Conservation (phyloP, 192 early-diverging fungal genomes). For the Coemansia asiatica region DNA sequence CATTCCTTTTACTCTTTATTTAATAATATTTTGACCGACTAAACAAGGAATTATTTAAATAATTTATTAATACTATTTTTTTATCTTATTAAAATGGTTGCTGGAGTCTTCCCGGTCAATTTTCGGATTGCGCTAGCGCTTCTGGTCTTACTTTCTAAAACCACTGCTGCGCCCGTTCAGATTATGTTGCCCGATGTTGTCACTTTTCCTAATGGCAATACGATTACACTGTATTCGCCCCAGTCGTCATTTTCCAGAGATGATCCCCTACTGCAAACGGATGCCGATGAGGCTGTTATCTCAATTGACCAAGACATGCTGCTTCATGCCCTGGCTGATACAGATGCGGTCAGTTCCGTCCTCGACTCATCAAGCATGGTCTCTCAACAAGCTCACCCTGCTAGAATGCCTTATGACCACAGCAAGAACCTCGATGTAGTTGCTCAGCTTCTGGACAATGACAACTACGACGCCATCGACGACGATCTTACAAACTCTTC, state of each 20-base stretch:
- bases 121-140: not conserved
- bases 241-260: not conserved
- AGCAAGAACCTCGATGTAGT: constrained; percentile 13
- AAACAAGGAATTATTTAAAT: too few relatives aligned
- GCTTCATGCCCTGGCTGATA: constrained; percentile 13
- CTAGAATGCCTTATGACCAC: constrained; percentile 8
- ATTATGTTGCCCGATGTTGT: constrained; percentile 38
- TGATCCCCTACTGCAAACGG: not conserved
- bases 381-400: not conserved
- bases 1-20: too few relatives aligned
- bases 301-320: constrained; percentile 38
- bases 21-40: not conserved
- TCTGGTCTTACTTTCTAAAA: not conserved
- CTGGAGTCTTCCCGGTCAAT: not conserved
- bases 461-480: constrained; percentile 4
- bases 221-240: constrained; percentile 29
- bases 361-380: not conserved
- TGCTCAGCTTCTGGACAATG: constrained; percentile 10
- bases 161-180: constrained; percentile 15
- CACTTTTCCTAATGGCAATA: constrained; percentile 20
- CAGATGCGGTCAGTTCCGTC: not conserved
- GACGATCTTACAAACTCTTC: constrained; percentile 5
- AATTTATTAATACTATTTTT: too few relatives aligned
- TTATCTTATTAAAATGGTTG: not conserved
- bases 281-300: constrained; percentile 12